Base-by-base conservation (phyloP, 2,329 filamentous ascomycete genomes). In the Alternaria longipes region DNA sequence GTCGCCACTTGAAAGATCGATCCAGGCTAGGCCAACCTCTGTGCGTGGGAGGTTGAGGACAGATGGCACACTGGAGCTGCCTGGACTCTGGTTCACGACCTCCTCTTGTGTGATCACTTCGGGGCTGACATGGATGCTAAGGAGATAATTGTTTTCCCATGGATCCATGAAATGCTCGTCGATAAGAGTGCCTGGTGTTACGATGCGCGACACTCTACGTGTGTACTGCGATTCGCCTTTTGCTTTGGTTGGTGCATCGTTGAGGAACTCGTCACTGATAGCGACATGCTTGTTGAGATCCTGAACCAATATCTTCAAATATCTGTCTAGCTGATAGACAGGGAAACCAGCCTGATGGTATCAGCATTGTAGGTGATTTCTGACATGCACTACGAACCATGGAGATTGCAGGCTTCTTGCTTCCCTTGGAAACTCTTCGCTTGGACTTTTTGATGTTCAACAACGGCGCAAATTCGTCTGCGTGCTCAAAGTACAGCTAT, bases 131-230 rank as follows among this genome's bases (percentile, higher is more conserved):
- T 96, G 87, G 49, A 98, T 86, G 38, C 92, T 90, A 76, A 98
- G 86, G 34, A 98, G 85, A 77, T 94, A 99, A 76, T 97, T 98
- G 79, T 95, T 97, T 71, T 92, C 89, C 75, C 91, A 94, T 1
- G 93, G 92, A 75, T 98, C 92, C 84, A 99, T 93, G 78, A 98
- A 99, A 71, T 93, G 94, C 80, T 99, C 95, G 78, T 99, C 95
- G 67, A 99, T 97, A 55, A 99, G 83, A 1, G 95, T 99, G 20
- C 95, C 95, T 1, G 95, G 93, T 0, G 95, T 98, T 73, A 99
- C 89, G 68, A 99, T 90, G 59, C 95, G 89, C 18, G 92, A 87
- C 14, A 99, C 93, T 68, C 85, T 89, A 26, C 95, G 90, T 75
- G 96, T 91, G 77, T 95, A 96, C 83, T 94, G 84, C 65, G 94